phyloP scores from a whole-genome alignment of 73 alveolate genomes.

The Tetrahymena borealis region DNA sequence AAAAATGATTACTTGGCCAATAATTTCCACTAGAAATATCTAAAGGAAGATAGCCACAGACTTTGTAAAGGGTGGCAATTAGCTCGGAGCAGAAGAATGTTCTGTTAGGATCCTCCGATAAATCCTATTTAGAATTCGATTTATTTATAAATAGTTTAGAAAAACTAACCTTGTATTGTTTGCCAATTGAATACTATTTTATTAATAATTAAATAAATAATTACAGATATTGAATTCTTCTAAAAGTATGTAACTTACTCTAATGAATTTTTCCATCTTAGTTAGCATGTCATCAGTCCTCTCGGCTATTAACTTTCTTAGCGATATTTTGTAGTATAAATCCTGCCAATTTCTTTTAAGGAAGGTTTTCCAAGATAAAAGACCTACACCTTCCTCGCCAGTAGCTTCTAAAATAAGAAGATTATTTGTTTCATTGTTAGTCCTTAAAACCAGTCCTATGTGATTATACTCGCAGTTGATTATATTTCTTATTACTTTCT shows the following conservation, averaged over 20 bases:
- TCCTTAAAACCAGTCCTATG: not conserved
- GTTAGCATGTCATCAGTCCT: not conserved
- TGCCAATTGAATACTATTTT: not conserved
- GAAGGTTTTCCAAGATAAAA: not conserved
- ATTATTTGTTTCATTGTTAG: not conserved
- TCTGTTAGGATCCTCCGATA: not conserved
- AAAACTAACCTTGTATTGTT: not conserved
- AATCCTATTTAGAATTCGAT: not conserved
- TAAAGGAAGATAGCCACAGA: not conserved
- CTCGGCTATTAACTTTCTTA: not conserved
- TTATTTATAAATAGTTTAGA: not conserved
- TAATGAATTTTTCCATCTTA: not conserved
- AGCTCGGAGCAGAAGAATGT: not conserved
- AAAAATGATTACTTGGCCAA: not conserved
- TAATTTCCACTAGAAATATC: not conserved
- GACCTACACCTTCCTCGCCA: not conserved
- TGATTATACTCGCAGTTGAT: not conserved
- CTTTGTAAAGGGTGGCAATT: not conserved
- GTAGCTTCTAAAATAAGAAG: not conserved
- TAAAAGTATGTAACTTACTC: not conserved
- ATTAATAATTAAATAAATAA: not conserved
- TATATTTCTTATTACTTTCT: not conserved
- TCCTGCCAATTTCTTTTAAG: not conserved
- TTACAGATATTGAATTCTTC: not conserved
- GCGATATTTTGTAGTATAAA: not conserved